Evolutionary conservation across 2,329 filamentous ascomycete genomes (phyloP).

Genomic region (Aureobasidium sp.): DNA sequence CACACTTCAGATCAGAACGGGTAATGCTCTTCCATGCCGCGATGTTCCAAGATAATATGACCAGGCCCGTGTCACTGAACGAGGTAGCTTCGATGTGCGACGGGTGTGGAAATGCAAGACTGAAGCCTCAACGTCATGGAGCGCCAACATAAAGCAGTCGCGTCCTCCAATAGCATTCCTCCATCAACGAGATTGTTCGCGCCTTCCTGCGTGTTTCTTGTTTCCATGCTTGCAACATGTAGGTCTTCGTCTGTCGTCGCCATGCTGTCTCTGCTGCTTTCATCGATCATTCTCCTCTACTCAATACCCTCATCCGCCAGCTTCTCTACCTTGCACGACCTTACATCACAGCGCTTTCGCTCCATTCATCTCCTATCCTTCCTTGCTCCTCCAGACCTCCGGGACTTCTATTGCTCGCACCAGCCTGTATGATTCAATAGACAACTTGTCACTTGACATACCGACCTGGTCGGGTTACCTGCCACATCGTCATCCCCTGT

Average conservation of each 20-base stretch:
- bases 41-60: background rate
- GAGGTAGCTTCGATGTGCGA: background rate
- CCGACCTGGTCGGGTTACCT: background rate
- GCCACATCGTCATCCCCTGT: background rate
- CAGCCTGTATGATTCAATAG: background rate
- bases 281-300: background rate
- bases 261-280: background rate
- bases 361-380: background rate
- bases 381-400: background rate
- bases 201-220: conserved; percentile 10
- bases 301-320: background rate
- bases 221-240: background rate
- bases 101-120: background rate
- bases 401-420: background rate
- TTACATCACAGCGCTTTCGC: background rate
- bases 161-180: background rate
- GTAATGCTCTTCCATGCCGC: background rate
- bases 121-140: conserved; percentile 9
- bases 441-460: background rate
- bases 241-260: background rate
- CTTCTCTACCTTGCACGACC: background rate
- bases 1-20: background rate
- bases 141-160: conserved; percentile 4
- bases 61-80: background rate
- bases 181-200: background rate